Percentiles rank a stretch among this genome's conserved stretches.
Conservation (phyloP, 345 rosid genomes). For the Pistacia atlantica region DNA sequence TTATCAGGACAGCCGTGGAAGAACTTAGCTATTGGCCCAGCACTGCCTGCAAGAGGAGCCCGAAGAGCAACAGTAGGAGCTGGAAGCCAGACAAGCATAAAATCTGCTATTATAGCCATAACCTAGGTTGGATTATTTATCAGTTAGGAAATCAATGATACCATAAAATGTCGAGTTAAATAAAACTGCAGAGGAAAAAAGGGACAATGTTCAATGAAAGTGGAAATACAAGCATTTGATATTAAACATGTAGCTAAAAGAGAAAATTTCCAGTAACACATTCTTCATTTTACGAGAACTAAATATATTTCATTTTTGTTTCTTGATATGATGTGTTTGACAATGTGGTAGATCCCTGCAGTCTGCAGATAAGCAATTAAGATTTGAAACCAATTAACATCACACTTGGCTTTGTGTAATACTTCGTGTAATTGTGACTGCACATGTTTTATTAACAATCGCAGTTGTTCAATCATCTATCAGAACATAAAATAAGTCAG, state of each 20-base stretch:
- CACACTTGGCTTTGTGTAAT: background rate
- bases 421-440: background rate
- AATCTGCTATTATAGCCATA: constrained; percentile 83
- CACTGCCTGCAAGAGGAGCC: constrained; percentile 52
- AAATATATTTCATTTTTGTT: too few relatives aligned
- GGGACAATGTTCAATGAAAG: background rate
- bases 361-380: background rate
- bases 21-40: constrained; percentile 66
- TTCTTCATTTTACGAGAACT: too few relatives aligned
- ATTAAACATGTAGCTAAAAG: too few relatives aligned
- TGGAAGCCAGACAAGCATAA: constrained; percentile 84
- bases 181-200: background rate
- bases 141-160: constrained; percentile 5
- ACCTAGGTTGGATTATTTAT: constrained; percentile 34
- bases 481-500: too few relatives aligned
- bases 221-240: too few relatives aligned
- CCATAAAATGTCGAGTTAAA: background rate
- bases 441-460: too few relatives aligned
- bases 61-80: constrained; percentile 78
- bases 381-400: background rate
- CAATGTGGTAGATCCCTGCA: background rate
- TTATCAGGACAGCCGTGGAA: constrained; percentile 72
- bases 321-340: background rate
- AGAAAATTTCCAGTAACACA: too few relatives aligned
- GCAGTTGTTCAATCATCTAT: background rate